Conservation (phyloP, 192 early-diverging fungal species). For the Pilobolus umbonatus region DNA sequence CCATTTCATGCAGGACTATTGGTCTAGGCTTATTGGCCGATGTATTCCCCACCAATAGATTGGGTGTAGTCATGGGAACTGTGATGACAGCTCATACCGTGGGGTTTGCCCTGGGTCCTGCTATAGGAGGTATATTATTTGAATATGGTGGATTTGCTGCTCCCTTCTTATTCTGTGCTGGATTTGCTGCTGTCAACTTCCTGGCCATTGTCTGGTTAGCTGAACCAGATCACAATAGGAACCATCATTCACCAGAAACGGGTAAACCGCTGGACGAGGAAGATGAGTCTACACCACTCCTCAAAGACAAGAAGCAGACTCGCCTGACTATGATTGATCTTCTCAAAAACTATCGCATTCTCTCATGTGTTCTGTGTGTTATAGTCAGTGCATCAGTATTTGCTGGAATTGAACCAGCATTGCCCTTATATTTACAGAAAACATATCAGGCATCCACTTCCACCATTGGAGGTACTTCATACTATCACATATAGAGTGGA, state of each 20-base stretch:
- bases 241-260: neutral
- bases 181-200: conserved; percentile 55
- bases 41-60: conserved; percentile 54
- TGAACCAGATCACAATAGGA: conserved; percentile 46
- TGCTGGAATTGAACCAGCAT: conserved; percentile 53
- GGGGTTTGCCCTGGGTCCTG: conserved; percentile 65
- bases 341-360: conserved; percentile 42
- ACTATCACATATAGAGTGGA: neutral
- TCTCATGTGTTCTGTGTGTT: conserved; percentile 38
- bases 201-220: conserved; percentile 53
- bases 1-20: conserved; percentile 47
- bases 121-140: conserved; percentile 61
- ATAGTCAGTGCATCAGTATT: conserved; percentile 47
- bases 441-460: conserved; percentile 34
- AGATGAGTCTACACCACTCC: neutral
- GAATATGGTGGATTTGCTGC: conserved; percentile 60
- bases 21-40: conserved; percentile 70
- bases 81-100: conserved; percentile 62
- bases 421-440: conserved; percentile 47
- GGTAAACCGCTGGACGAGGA: conserved; percentile 5
- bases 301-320: conserved; percentile 4
- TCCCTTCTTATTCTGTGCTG: conserved; percentile 67
- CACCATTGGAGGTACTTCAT: conserved; percentile 37
- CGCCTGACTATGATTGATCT: conserved; percentile 39
- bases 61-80: conserved; percentile 70